These are phyloP conservation scores for Claviceps monticola DNA, from an alignment of 2,329 filamentous ascomycete species.

Conservation along the genomic window DNA sequence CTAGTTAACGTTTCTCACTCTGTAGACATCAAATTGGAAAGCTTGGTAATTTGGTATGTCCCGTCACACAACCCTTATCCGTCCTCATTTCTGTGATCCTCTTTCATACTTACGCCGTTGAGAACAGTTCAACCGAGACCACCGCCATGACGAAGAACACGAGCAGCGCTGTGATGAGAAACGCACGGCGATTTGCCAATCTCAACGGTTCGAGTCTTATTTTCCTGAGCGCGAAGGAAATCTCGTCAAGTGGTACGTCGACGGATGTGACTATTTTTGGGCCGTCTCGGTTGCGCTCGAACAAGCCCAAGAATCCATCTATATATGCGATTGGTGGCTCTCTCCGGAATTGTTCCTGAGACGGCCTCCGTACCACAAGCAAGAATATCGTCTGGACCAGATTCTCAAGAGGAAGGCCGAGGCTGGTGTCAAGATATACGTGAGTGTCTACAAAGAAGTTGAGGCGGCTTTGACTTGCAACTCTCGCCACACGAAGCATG, in stretches of 20 bases:
- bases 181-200: conserved; percentile 54
- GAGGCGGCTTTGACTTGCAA: conserved; percentile 78
- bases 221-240: conserved; percentile 80
- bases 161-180: conserved; percentile 75
- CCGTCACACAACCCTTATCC: background rate
- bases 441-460: conserved; percentile 85
- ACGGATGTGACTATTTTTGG: conserved; percentile 91
- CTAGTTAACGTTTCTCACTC: background rate
- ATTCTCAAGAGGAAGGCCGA: conserved; percentile 80
- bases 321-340: conserved; percentile 95
- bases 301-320: conserved; percentile 80
- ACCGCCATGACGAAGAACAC: conserved; percentile 88
- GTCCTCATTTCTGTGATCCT: background rate
- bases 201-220: conserved; percentile 78
- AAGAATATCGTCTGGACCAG: conserved; percentile 78
- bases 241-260: conserved; percentile 91
- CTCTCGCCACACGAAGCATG: conserved; percentile 83
- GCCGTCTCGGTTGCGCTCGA: conserved; percentile 85
- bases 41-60: conserved; percentile 43
- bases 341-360: conserved; percentile 79
- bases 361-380: conserved; percentile 66
- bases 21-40: conserved; percentile 43
- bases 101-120: background rate
- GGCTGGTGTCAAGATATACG: conserved; percentile 84
- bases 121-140: conserved; percentile 61